phyloP scores from a whole-genome alignment of 805 yeast species.

The Ogataea philodendri region DNA sequence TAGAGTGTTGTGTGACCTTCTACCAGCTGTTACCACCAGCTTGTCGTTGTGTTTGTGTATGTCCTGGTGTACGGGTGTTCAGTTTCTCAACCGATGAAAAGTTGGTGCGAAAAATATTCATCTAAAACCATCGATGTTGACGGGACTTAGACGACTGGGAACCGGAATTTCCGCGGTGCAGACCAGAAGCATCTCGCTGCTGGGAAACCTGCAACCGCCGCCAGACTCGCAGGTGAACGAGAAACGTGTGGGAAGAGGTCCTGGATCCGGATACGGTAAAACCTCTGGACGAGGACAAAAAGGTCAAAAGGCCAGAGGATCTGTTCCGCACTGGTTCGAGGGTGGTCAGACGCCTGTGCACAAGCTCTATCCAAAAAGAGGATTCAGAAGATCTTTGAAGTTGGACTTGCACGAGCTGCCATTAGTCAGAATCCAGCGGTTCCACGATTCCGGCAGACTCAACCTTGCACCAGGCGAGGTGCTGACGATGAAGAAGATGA shows the following conservation, averaged over 20 bases:
- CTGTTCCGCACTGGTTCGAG: slow-evolving; percentile 90
- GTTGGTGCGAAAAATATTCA: slow-evolving; percentile 4
- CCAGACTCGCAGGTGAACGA: slow-evolving; percentile 56
- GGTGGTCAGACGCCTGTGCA: slow-evolving; percentile 98
- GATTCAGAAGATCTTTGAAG: slow-evolving; percentile 69
- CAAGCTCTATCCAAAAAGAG: slow-evolving; percentile 81
- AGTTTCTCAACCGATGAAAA: neutral
- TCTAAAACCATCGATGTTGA: slow-evolving; percentile 2
- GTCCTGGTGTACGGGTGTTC: slow-evolving; percentile 8
- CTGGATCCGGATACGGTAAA: slow-evolving; percentile 88
- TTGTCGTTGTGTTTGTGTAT: neutral
- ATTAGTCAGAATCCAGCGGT: slow-evolving; percentile 65
- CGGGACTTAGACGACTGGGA: too few species aligned
- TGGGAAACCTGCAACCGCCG: slow-evolving; percentile 58
- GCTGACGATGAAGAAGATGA: slow-evolving; percentile 75
- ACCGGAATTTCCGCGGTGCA: slow-evolving; percentile 22
- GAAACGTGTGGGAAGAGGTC: slow-evolving; percentile 93
- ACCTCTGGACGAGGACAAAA: slow-evolving; percentile 97
- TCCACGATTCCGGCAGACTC: slow-evolving; percentile 66
- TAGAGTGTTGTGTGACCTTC: too few species aligned
- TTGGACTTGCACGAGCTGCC: slow-evolving; percentile 57
- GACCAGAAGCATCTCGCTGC: slow-evolving; percentile 38
- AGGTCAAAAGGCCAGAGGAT: slow-evolving; percentile 96
- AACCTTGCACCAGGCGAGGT: slow-evolving; percentile 56
- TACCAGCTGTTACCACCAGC: too few species aligned